Base-by-base conservation (phyloP, 129 eudicot genomes). In the Tagetes patula region DNA sequence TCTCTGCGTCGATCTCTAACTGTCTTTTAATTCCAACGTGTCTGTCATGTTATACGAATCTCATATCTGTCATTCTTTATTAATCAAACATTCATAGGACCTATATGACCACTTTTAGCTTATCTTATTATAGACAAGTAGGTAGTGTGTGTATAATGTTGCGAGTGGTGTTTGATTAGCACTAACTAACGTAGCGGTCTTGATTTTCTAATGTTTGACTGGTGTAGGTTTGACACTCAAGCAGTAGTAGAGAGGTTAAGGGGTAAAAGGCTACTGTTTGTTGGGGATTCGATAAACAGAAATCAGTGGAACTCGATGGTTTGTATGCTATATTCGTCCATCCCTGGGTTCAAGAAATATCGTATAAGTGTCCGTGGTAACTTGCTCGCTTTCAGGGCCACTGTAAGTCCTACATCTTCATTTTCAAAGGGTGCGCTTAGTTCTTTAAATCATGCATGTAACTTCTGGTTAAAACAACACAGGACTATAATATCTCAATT, bases 231-330 rank as follows among this genome's bases (percentile, higher is more conserved):
- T 80, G 81, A 84, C 64, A 82, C 81, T 50, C 81, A 85, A 60
- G 72, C 85, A 70, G 9, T 87, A 65, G 41, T 79, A 12, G 87
- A 90, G 87, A 83, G 72, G 67, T 67, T 90, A 52, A 87, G 84
- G 76, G 82, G 82, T 60, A 89, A 86, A 68, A 87, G 90, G 69
- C 38, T 89, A 32, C 78, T 89, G 60, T 90, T 82, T 56, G 96
- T 90, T 12, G 93, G 96, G 2, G 93, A 90, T 77, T 90, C 96
- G 3, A 36, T 90, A 50, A 90, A 87, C 73, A 79, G 96, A 69
- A 85, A 85, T 13, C 96, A 90, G 72, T 90, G 90, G 90, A 82
- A 80, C 8, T 90, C 96, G 0, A 83, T 90, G 93, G 84, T 90
- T 33, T 90, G 96, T 66, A 67, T 87, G 53, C 72, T 87, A 9